Evolutionary conservation across 345 rosid species (phyloP).

Genomic region (Draba incana): DNA sequence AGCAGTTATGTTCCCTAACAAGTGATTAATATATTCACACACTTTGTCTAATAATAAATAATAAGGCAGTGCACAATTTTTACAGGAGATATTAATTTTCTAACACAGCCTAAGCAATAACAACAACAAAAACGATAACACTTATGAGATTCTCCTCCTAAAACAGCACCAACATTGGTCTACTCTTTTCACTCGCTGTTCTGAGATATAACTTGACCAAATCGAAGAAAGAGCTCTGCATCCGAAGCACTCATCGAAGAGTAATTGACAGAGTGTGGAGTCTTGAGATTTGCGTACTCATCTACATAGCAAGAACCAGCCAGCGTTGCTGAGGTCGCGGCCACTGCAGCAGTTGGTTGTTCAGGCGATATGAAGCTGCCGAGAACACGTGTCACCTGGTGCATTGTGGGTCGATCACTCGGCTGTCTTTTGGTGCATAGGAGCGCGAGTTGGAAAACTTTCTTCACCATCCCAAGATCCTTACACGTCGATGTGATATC

Average conservation of each 20-base stretch:
- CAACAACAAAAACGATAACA: background rate
- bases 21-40: constrained; percentile 38
- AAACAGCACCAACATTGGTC: background rate
- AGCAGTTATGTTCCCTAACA: too few species aligned
- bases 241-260: constrained; percentile 97
- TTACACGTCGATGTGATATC: constrained; percentile 74
- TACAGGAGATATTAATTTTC: constrained; percentile 1
- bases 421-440: constrained; percentile 85
- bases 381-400: constrained; percentile 80
- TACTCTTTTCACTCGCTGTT: constrained; percentile 50
- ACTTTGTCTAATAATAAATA: constrained; percentile 17
- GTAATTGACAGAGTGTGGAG: constrained; percentile 76
- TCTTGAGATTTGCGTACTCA: constrained; percentile 85
- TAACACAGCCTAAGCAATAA: background rate
- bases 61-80: background rate
- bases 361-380: constrained; percentile 59
- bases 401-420: constrained; percentile 85
- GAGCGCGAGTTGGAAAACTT: constrained; percentile 88
- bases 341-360: constrained; percentile 40
- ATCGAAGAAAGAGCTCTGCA: constrained; percentile 86
- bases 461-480: constrained; percentile 83
- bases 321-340: constrained; percentile 44
- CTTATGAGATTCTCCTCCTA: constrained; percentile 6
- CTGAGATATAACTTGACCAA: constrained; percentile 94
- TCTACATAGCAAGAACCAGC: constrained; percentile 63